Base-by-base conservation (phyloP, 2,329 filamentous ascomycete species). In the Graphilbum fragrans region DNA sequence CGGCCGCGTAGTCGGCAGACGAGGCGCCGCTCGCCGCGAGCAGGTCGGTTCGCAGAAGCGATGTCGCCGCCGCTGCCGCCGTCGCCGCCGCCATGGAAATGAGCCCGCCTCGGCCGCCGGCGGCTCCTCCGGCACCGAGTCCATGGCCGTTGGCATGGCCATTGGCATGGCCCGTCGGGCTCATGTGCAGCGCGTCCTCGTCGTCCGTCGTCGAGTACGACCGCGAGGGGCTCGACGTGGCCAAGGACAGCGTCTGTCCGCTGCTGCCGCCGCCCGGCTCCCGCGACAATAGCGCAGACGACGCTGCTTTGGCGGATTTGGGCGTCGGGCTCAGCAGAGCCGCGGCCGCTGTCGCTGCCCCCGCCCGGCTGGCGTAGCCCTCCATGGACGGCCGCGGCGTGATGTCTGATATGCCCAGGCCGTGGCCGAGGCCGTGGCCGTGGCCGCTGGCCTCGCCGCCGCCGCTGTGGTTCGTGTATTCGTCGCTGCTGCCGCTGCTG, bases 11-110 rank as follows among this genome's bases (percentile, higher is more conserved):
- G 6, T 7, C 29, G 6, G 14, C 4, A 14, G 6, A 10, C 6
- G 23, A 16, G 38, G 21, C 10, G 16, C 29, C 14, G 29, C 5
- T 16, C 7, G 14, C 14, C 7, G 14, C n/a, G 10, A 5, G 32
- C 32, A 34, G 12, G 55, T 64, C 41, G 38, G 38, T 7, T 35
- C 31, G 37, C 37, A 40, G 18, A 36, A 39, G 22, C 3, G 22
- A 41, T 6, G 43, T 20, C 2, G 45, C 35, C 2, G 42, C 35
- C 3, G 39, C 33, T 1, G 47, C 37, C 19, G 45, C 62, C 39
- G 93, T 86, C 47, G 94, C 86, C 45, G 94, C 86, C 55, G 93
- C 85, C 1, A n/a, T n/a, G n/a, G n/a, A n/a, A n/a, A n/a, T n/a
- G n/a, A n/a, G n/a, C n/a, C n/a, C n/a, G n/a, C n/a, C n/a, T n/a